phyloP scores from a whole-genome alignment of 208 protist species.

The Trypanosoma brucei region DNA sequence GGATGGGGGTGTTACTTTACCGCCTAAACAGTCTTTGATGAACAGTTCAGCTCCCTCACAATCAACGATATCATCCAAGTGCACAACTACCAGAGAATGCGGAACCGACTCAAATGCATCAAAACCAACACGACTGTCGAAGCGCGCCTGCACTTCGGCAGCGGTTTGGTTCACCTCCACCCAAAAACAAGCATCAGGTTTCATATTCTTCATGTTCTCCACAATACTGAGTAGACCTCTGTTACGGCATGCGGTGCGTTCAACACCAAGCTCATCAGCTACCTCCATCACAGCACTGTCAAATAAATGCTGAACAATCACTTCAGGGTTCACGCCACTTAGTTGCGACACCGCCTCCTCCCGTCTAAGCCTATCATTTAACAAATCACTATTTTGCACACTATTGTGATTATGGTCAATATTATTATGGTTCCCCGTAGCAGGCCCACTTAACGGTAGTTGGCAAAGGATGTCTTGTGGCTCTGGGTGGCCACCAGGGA shows the following conservation, averaged over 20 bases:
- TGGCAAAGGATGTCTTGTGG: conserved; percentile 27
- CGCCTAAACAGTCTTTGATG: conserved; percentile 18
- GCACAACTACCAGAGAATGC: conserved; percentile 25
- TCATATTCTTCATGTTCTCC: conserved; percentile 16
- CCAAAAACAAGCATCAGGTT: conserved; percentile 41
- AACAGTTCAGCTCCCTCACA: conserved; percentile 17
- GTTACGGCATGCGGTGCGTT: conserved; percentile 14
- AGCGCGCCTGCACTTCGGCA: conserved; percentile 25
- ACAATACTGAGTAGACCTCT: conserved; percentile 32
- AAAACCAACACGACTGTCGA: conserved; percentile 20
- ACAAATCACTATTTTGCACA: too few relatives aligned
- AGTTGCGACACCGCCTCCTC: conserved; percentile 21
- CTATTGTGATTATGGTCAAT: too few relatives aligned
- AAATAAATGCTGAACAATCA: conserved; percentile 28
- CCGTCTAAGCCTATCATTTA: neutral
- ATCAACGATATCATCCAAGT: conserved; percentile 7
- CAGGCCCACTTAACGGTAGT: neutral
- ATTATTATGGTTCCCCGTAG: too few relatives aligned
- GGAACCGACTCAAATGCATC: conserved; percentile 43
- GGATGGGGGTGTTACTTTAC: conserved; percentile 31
- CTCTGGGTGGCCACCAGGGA: conserved; percentile 42
- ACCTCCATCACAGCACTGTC: conserved; percentile 29
- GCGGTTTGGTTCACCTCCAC: conserved; percentile 13
- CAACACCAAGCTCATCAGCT: conserved; percentile 35
- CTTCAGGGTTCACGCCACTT: conserved; percentile 13